These are phyloP conservation scores for Vanilla planifolia DNA, from an alignment of 106 monocot genomes.

Conservation along the genomic window DNA sequence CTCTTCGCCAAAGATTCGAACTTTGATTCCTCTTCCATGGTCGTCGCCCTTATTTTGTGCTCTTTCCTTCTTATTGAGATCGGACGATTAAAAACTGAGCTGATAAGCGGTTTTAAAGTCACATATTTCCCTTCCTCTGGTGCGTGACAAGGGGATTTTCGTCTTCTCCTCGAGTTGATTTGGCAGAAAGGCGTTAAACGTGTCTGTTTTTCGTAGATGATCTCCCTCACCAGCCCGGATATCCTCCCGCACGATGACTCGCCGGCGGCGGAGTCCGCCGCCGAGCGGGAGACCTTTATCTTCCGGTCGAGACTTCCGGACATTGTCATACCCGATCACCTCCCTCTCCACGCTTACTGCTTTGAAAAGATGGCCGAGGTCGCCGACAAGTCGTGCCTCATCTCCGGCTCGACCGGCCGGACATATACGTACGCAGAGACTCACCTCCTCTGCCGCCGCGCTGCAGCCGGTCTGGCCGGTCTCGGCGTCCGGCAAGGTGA, in stretches of 20 bases:
- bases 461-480: slow-evolving; percentile 51
- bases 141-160: too few species aligned
- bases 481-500: slow-evolving; percentile 55
- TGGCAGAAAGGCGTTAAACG: too few species aligned
- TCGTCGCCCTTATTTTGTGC: too few species aligned
- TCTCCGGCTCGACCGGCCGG: slow-evolving; percentile 47
- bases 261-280: background rate
- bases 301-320: slow-evolving; percentile 76
- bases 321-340: slow-evolving; percentile 47
- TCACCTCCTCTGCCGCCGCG: slow-evolving; percentile 38
- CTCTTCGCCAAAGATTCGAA: too few species aligned
- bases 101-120: too few species aligned
- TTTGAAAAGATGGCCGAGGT: slow-evolving; percentile 36
- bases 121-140: too few species aligned
- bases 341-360: slow-evolving; percentile 76
- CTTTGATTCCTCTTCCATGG: too few species aligned
- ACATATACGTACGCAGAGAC: slow-evolving; percentile 59
- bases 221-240: slow-evolving; percentile 12
- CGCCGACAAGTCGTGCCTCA: slow-evolving; percentile 56
- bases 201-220: too few species aligned
- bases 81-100: too few species aligned
- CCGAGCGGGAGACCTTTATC: slow-evolving; percentile 17
- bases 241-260: background rate
- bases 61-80: too few species aligned
- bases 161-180: too few species aligned